Base-by-base conservation (phyloP, 352 stramenopile species). In the Phytopythium kandeliae region DNA sequence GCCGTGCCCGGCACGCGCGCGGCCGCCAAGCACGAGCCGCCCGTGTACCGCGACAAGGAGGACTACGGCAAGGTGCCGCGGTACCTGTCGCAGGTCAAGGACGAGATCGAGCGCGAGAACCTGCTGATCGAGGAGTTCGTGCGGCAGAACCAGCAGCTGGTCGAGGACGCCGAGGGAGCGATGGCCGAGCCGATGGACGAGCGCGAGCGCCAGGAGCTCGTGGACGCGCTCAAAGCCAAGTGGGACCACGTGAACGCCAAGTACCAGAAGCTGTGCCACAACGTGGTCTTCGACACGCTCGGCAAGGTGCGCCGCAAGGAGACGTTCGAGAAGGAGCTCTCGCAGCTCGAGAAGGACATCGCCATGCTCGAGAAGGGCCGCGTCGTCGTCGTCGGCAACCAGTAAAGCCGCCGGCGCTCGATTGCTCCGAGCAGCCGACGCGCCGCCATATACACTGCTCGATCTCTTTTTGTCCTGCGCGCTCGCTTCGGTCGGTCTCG, bases 261-360 rank as follows among this genome's bases (percentile, higher is more conserved):
- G 63, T 98, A 98, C 68, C 93, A 98, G 63, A 97, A 96, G 60
- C 76, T 97, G 15, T 96, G 87, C 48, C 93, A 98, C 69, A 93
- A 96, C 54, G 86, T 96, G 10, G 82, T 89, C 16, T 92, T 98
- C 43, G 91, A 97, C 62, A 97, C 86, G 33, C 68, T 95, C 2
- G 88, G 91, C 51, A 95, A 98, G 59, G 89, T 97, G 34, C 79
- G 86, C 42, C 79, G 86, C 75, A 98, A 98, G 76, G 88, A 96
- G 65, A 84, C 74, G 12, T 89, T 97, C 54, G 92, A 98, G 63
- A 86, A 80, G 35, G 86, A 96, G 65, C 70, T 98, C 22, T 86
- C 88, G 45, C 80, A 95, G 64, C 65, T 98, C 10, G 92, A 98
- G 56, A 88, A 92, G 48, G 88, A 97, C 66, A 97, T 98, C 57